Base-by-base conservation (phyloP, 768 basidiomycete species). In the Filobasidium wieringae region DNA sequence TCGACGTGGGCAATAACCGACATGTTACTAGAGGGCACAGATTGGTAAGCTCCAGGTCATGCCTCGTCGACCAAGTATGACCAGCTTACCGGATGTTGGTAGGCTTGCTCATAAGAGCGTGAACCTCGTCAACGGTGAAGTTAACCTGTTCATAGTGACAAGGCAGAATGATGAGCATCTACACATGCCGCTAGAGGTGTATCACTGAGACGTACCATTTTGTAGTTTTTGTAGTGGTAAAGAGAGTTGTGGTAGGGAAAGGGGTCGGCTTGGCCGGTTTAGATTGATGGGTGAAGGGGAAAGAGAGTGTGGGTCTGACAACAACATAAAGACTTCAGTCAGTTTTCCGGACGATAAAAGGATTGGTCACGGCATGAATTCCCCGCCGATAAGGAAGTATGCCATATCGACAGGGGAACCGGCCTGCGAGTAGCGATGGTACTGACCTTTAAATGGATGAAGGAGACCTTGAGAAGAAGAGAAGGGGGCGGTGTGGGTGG, bases 1-100 rank as follows among this genome's bases (percentile, higher is more conserved):
- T 99, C 95, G 82, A 99, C 95, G 68, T 77, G 76, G 64, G 76
- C 76, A 65, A 77, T 77, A 60, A 77, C 76, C 58, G 76, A 77
- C 75, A 77, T 75, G 73, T 75, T 75, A 57, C 74, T 59, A 27
- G 30, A 37, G 17, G 22, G 24, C 14, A 26, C 7, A n/a, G 24
- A 6, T 1, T 9, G 7, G 51, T 56, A 50, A 1, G 24, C 19
- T 14, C 1, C 2, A 36, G 22, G 4, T 3, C 0, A 0, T 22
- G 19, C 14, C 12, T 2, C 11, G n/a, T 39, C 32, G 14, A n/a
- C 17, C 56, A 15, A 29, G 22, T 34, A 43, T 9, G 1, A 39
- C 5, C 14, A 8, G 43, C 50, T 53, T 41, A 49, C 49, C 58
- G 52, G 53, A 55, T 59, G 60, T 61, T 61, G 51, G 60, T 61